A percentile compares a stretch with the other conserved stretches of the same genome.
These are phyloP conservation scores for Phyllosticta citrichinensis DNA, from an alignment of 2,329 filamentous ascomycete species.

Conservation along the genomic window DNA sequence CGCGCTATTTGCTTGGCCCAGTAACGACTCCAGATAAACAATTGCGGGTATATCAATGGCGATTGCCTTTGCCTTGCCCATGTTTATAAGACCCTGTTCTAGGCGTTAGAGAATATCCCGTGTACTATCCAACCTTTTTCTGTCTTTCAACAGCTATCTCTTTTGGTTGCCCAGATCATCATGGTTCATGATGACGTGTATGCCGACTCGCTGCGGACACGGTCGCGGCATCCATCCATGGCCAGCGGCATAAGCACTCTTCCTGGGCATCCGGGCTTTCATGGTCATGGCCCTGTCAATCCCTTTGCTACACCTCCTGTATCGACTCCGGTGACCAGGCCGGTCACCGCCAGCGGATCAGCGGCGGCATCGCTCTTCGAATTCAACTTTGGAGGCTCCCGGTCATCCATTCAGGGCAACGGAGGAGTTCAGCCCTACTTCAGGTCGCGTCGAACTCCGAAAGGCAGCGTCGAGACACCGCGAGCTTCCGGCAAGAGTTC, in stretches of 20 bases:
- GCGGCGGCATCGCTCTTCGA: background rate
- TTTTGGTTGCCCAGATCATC: background rate
- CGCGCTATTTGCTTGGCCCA: background rate
- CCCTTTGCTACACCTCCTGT: conserved; percentile 1
- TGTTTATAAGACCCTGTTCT: background rate
- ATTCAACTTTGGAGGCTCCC: background rate
- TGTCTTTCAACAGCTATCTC: background rate
- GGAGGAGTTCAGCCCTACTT: conserved; percentile 1
- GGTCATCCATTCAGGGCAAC: background rate
- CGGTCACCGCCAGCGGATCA: background rate
- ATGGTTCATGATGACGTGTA: background rate
- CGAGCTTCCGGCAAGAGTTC: background rate
- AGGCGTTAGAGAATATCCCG: background rate
- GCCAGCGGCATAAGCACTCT: background rate
- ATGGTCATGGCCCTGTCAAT: background rate
- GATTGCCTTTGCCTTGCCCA: background rate
- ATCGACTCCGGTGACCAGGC: background rate
- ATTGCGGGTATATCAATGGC: background rate
- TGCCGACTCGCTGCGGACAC: background rate
- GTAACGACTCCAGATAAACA: background rate
- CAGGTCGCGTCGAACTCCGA: background rate
- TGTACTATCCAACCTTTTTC: background rate
- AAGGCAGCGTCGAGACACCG: conserved; percentile 6
- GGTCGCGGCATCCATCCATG: background rate
- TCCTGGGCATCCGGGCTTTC: background rate